Evolutionary conservation across 2,329 filamentous ascomycete species (phyloP).

Genomic region (Clonostachys byssicola): DNA sequence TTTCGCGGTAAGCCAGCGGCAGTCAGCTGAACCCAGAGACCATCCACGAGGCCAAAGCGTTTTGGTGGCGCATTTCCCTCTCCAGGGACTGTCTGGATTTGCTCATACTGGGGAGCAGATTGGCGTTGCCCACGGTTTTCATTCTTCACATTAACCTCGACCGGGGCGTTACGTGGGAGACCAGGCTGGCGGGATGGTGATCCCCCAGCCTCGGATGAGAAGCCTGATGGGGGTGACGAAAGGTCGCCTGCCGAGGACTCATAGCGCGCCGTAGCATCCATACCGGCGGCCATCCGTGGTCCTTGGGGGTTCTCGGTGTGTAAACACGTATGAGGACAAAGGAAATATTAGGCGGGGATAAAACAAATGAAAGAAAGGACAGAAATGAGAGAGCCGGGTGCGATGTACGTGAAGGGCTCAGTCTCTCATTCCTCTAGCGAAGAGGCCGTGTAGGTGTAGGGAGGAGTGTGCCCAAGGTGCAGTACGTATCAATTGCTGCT

Average conservation of each 20-base stretch:
- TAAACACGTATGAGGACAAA: too few species aligned
- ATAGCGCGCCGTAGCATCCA: conserved; percentile 20
- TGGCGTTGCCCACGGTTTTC: conserved; percentile 15
- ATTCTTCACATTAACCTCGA: conserved; percentile 44
- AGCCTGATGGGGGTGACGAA: conserved; percentile 46
- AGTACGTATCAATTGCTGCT: too few species aligned
- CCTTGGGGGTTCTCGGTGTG: too few species aligned
- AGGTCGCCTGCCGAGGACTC: conserved; percentile 44
- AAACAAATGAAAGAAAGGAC: too few species aligned
- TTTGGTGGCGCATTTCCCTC: conserved; percentile 6
- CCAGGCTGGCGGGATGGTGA: conserved; percentile 33
- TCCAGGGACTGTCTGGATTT: conserved; percentile 9
- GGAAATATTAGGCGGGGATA: too few species aligned
- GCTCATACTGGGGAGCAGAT: neutral
- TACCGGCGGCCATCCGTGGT: neutral
- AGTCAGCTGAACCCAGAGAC: conserved; percentile 43
- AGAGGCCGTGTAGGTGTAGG: too few species aligned
- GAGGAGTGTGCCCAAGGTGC: too few species aligned
- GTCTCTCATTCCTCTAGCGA: too few species aligned
- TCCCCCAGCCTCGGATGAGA: conserved; percentile 41
- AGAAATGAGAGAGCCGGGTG: too few species aligned
- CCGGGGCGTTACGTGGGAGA: conserved; percentile 24
- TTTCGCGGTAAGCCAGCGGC: conserved; percentile 56
- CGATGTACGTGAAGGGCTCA: too few species aligned
- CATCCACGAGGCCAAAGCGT: conserved; percentile 26